phyloP scores from a whole-genome alignment of 2,329 filamentous ascomycete species.

The Stachybotrys chlorohalonatus region DNA sequence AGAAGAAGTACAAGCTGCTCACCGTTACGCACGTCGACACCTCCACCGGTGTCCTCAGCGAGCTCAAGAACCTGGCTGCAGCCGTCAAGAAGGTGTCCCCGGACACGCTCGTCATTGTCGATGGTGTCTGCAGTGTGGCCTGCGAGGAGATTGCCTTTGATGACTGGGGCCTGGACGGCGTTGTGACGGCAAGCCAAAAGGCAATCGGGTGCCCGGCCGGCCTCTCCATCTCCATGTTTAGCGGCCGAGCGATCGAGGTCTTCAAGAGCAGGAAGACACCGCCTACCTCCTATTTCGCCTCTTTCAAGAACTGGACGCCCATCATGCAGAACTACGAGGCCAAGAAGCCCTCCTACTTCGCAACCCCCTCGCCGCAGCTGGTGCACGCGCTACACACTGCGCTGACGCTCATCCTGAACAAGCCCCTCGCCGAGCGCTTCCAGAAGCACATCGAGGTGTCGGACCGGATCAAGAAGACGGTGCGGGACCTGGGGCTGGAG shows the following conservation, averaged over 20 bases:
- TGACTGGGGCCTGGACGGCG: constrained; percentile 85
- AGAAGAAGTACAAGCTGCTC: constrained; percentile 88
- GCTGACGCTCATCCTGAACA: constrained; percentile 74
- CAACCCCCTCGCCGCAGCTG: constrained; percentile 89
- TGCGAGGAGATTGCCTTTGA: constrained; percentile 96
- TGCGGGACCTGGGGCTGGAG: constrained; percentile 73
- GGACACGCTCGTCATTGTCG: constrained; percentile 83
- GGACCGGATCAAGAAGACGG: constrained; percentile 76
- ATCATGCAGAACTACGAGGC: constrained; percentile 99
- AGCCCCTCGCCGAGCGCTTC: constrained; percentile 74
- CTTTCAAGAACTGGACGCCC: constrained; percentile 94
- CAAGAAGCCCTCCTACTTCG: constrained; percentile 96
- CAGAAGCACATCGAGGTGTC: constrained; percentile 70
- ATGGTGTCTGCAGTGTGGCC: constrained; percentile 95
- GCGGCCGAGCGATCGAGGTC: constrained; percentile 72
- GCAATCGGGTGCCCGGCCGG: constrained; percentile 93
- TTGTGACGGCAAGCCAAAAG: constrained; percentile 93
- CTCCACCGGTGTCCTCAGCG: constrained; percentile 88
- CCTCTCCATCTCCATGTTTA: constrained; percentile 89
- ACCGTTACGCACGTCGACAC: constrained; percentile 98
- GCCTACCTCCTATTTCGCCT: constrained; percentile 85
- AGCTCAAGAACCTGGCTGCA: constrained; percentile 76
- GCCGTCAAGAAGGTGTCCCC: constrained; percentile 81
- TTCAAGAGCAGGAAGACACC: constrained; percentile 75
- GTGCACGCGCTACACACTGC: constrained; percentile 88